Conservation (phyloP, 129 eudicot genomes). For the carrot (Daucus carota) region DH1_v3.0 NC_030389.2:12006001-12006500, state of each 20-base stretch:
- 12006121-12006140: no score
- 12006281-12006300: slow-evolving; percentile 36
- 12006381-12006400: not conserved
- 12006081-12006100: not conserved
- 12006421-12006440: not conserved
- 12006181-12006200: not conserved
- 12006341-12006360: slow-evolving; percentile 8
- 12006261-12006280: slow-evolving; percentile 25
- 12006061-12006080: not conserved
- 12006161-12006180: not conserved
- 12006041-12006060: no score
- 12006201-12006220: not conserved
- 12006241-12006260: not conserved
- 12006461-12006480: not conserved
- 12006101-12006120: not conserved
- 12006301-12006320: slow-evolving; percentile 23
- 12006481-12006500: not conserved
- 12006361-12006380: slow-evolving; percentile 5
- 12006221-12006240: not conserved
- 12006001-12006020: not conserved
- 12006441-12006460: not conserved
- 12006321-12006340: slow-evolving; percentile 19
- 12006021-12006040: no score
- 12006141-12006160: not conserved
- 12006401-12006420: not conserved